These are phyloP conservation scores for Hypoxylon sp. DNA, from an alignment of 2,329 filamentous ascomycete genomes.

Conservation along the genomic window DNA sequence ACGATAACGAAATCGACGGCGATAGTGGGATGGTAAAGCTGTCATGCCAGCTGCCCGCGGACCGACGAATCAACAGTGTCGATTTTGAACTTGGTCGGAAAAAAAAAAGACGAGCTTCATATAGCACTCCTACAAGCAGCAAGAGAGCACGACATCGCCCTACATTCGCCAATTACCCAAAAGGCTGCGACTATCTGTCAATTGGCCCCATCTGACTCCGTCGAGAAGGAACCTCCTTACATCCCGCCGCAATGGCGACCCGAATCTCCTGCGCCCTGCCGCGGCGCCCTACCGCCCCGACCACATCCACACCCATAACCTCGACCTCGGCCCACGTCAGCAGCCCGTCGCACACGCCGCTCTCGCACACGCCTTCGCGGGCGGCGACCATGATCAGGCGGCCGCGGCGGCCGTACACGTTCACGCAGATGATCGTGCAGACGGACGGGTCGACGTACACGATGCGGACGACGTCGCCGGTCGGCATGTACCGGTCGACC, in stretches of 20 bases:
- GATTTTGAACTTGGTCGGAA: constrained; percentile 25
- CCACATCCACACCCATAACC: neutral
- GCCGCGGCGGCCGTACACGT: constrained; percentile 92
- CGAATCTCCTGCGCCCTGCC: constrained; percentile 45
- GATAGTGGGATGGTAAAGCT: no score
- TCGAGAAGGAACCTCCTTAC: neutral
- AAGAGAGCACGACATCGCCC: neutral
- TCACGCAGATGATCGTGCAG: constrained; percentile 95
- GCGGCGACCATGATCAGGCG: constrained; percentile 86
- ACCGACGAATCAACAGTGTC: constrained; percentile 15
- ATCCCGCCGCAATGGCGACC: constrained; percentile 41
- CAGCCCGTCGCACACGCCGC: constrained; percentile 36
- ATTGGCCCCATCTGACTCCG: neutral
- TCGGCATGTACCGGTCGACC: constrained; percentile 63
- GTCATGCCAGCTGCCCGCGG: neutral
- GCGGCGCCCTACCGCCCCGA: constrained; percentile 40
- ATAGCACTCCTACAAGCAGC: constrained; percentile 2
- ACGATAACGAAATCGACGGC: neutral
- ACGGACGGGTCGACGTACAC: constrained; percentile 89
- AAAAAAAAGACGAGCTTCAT: constrained; percentile 31
- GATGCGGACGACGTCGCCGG: constrained; percentile 77
- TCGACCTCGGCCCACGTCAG: constrained; percentile 1
- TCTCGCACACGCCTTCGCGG: constrained; percentile 66
- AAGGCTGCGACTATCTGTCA: constrained; percentile 8
- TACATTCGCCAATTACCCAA: constrained; percentile 14